These are phyloP conservation scores for Rachicladosporium sp. DNA, from an alignment of 2,329 filamentous ascomycete genomes.

Conservation along the genomic window DNA sequence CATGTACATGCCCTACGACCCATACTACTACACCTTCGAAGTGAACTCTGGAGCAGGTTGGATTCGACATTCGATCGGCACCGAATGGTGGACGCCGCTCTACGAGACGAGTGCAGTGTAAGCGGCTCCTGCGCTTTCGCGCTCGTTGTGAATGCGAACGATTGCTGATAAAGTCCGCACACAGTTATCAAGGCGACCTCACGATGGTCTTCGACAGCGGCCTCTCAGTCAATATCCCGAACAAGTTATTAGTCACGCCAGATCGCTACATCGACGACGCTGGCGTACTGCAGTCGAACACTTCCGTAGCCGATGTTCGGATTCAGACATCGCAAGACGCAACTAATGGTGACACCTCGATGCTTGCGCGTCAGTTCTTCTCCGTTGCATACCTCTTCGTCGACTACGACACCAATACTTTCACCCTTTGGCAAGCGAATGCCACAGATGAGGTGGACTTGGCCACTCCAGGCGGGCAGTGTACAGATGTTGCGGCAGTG, in stretches of 20 bases:
- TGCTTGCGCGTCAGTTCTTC: slow-evolving; percentile 8
- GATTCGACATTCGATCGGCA: not conserved
- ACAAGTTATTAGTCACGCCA: slow-evolving; percentile 7
- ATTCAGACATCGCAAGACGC: not conserved
- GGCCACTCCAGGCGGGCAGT: not conserved
- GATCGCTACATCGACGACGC: slow-evolving; percentile 4
- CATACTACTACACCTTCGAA: slow-evolving; percentile 8
- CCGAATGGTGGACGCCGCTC: slow-evolving; percentile 1
- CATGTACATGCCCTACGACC: slow-evolving; percentile 5
- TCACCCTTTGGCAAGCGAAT: slow-evolving; percentile 8
- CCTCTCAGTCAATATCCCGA: slow-evolving; percentile 6
- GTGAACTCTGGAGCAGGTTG: not conserved
- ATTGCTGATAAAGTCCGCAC: not conserved
- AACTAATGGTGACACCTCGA: slow-evolving; percentile 5
- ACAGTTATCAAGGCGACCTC: slow-evolving; percentile 4
- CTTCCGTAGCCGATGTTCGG: not conserved
- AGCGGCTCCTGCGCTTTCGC: not conserved
- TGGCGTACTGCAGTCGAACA: slow-evolving; percentile 4
- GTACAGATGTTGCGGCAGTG: not conserved
- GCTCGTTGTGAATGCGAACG: not conserved
- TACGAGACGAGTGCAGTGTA: slow-evolving; percentile 1
- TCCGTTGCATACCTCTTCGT: slow-evolving; percentile 9
- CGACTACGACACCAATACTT: slow-evolving; percentile 6
- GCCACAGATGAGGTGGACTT: slow-evolving; percentile 2
- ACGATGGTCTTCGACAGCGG: slow-evolving; percentile 2